Percentiles rank a stretch among this genome's conserved stretches.
Conservation (phyloP, 768 basidiomycete genomes). For the Macrolepiota albuminosa region DNA sequence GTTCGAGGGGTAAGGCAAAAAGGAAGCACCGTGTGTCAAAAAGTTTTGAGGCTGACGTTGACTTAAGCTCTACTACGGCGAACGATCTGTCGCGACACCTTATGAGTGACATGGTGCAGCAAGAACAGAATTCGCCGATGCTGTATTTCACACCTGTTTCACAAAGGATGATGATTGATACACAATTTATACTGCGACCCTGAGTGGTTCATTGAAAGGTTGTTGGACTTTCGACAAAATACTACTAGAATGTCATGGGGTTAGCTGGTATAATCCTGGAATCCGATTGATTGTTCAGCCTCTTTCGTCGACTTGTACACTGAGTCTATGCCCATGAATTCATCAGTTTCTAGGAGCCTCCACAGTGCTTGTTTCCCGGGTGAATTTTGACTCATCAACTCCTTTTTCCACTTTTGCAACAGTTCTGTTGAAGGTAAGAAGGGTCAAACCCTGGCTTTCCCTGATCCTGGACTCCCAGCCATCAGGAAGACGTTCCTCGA, state of each 20-base stretch:
- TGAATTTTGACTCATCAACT: conserved; percentile 32
- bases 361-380: neutral
- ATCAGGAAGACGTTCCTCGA: conserved; percentile 65
- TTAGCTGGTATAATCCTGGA: neutral
- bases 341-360: neutral
- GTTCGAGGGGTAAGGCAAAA: neutral
- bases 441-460: conserved; percentile 54
- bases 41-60: neutral
- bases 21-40: neutral
- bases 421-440: conserved; percentile 48
- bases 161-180: neutral
- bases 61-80: neutral
- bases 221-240: neutral
- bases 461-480: conserved; percentile 65
- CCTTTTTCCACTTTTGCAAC: conserved; percentile 37
- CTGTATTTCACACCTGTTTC: neutral
- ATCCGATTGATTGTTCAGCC: neutral
- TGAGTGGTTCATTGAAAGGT: neutral
- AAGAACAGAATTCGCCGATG: neutral
- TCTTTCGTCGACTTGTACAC: neutral
- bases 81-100: neutral
- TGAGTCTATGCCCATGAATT: neutral
- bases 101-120: neutral
- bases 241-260: neutral
- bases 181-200: neutral